These are phyloP conservation scores for Tetrastigma voinierianum DNA, from an alignment of 164 flowering plant species.

Conservation along the genomic window DNA sequence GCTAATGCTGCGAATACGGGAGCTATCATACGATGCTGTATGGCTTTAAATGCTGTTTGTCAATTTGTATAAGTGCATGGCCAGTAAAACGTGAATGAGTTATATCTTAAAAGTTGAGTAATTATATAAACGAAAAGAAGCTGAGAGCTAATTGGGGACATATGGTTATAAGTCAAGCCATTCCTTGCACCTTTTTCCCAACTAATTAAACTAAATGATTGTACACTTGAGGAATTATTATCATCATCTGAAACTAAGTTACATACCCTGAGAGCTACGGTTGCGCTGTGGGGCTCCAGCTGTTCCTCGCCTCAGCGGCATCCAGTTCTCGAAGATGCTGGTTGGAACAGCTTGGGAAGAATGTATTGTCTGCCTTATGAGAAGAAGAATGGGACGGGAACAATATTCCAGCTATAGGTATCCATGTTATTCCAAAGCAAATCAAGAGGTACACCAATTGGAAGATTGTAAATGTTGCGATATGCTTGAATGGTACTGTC, in stretches of 20 bases:
- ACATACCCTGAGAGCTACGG: slow-evolving; percentile 41
- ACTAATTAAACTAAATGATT: no score
- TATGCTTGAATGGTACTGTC: slow-evolving; percentile 57
- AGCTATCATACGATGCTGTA: no score
- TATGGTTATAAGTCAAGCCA: no score
- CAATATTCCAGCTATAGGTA: slow-evolving; percentile 83
- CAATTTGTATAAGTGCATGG: no score
- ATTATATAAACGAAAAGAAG: no score
- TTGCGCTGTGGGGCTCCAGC: slow-evolving; percentile 40
- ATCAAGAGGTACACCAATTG: slow-evolving; percentile 53
- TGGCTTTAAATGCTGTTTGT: no score
- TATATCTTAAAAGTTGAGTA: no score
- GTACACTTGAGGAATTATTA: not conserved
- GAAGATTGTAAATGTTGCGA: slow-evolving; percentile 57
- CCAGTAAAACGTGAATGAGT: no score
- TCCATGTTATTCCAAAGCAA: slow-evolving; percentile 83
- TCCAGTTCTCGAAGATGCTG: slow-evolving; percentile 65
- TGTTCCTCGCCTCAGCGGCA: slow-evolving; percentile 80
- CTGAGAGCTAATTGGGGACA: no score
- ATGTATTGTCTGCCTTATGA: slow-evolving; percentile 55
- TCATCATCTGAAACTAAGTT: not conserved
- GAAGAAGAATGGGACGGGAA: slow-evolving; percentile 85
- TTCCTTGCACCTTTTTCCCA: no score
- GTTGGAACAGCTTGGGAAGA: slow-evolving; percentile 64
- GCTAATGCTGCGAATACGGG: no score